Evolutionary conservation across 1,139 yeast genomes (phyloP).

Genomic region (Yarrowia galli): DNA sequence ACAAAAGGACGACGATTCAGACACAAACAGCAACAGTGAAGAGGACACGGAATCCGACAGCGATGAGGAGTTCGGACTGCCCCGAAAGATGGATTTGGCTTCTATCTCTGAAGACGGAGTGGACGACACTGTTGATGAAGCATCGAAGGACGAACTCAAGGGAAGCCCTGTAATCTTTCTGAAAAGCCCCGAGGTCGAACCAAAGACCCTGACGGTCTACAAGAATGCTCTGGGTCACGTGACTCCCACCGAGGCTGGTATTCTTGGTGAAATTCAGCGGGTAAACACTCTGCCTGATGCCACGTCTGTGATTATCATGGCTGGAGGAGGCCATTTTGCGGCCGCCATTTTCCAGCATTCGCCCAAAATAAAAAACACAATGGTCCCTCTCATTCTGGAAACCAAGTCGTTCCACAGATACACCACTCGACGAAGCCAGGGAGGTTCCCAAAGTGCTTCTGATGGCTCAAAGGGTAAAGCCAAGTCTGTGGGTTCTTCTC

Average conservation of each 20-base stretch:
- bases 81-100: conserved; percentile 41
- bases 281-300: conserved; percentile 47
- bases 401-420: conserved; percentile 93
- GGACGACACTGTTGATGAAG: background rate
- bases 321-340: conserved; percentile 98
- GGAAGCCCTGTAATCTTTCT: conserved; percentile 69
- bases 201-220: conserved; percentile 68
- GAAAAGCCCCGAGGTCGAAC: conserved; percentile 57
- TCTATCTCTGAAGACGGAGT: conserved; percentile 31
- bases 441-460: conserved; percentile 93
- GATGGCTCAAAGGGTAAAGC: conserved; percentile 96
- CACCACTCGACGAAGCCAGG: conserved; percentile 96
- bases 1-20: background rate
- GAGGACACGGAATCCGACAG: conserved; percentile 51
- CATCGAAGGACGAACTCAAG: conserved; percentile 12
- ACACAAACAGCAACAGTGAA: conserved; percentile 44
- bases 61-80: conserved; percentile 44
- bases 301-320: conserved; percentile 82
- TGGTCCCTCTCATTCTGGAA: conserved; percentile 61
- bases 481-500: conserved; percentile 90
- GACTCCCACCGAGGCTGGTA: conserved; percentile 57
- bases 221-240: conserved; percentile 64
- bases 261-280: conserved; percentile 52
- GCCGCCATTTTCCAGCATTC: conserved; percentile 88
- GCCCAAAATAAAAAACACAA: conserved; percentile 53